Base-by-base conservation (phyloP, 495 filamentous ascomycete species). In the Patellaria atrata region DNA sequence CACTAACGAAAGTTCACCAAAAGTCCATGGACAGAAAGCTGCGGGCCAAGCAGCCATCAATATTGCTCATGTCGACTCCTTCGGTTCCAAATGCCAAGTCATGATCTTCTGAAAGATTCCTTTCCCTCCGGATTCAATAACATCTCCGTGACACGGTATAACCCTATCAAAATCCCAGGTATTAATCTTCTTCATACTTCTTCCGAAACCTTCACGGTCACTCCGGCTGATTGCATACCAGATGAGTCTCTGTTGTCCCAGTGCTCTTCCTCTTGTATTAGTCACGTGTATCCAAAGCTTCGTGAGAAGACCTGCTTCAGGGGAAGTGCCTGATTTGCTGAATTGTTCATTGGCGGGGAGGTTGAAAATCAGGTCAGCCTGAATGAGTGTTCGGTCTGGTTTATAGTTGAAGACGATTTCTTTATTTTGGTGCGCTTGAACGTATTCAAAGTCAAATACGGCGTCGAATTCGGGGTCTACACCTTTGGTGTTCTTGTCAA, bases 101-200 rank as follows among this genome's bases (percentile, higher is more conserved):
- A 93, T 82, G 8, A 92, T 67, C 56, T 79, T 81, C 55, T 68
- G 59, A 40, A 84, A 97, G 21, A 89, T 60, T 6, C 62, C 73
- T 60, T 83, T 89, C 19, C 69, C 84, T 23, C 69, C 69, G 13
- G 58, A 73, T 54, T 85, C 77, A 40, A 94, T 75, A 19, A 80
- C 74, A 65, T 97, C 89, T 6, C 89, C 89, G 63, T 97, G 89
- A 53, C 86, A 94, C 1, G 85, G 83, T 49, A 96, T 73, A 41
- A 97, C 67, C 13, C 72, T 77, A 41, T 85, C 75, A 48, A 93
- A 86, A 41, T 87, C 80, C 87, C 87, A 97, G 25, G 48, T 50
- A 19, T 66, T 62, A 42, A 97, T 91, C 41, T 70, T 63, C 42
- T 53, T 51, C 21, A 82, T 59, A 41, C 77, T 81, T 44, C 69